Base-by-base conservation (phyloP, 768 basidiomycete species). In the Suillus placidus region DNA sequence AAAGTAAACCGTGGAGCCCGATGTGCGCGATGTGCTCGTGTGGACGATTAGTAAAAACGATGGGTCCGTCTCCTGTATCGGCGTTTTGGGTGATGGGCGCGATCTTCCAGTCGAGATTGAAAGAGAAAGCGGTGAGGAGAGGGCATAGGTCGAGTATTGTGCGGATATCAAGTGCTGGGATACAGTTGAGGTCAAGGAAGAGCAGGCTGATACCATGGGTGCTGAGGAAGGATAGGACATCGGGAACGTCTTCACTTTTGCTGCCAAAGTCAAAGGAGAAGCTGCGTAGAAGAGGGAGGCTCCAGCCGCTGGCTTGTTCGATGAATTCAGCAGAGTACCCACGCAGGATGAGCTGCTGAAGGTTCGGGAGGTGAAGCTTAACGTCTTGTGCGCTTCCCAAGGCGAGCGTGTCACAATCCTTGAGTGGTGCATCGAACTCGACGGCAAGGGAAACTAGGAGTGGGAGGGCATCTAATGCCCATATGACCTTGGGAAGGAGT, bases 41-140 rank as follows among this genome's bases (percentile, higher is more conserved):
- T 3, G 90, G 88, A 12, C 77, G 78, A 63, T 81, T 79, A 12
- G 83, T 82, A 10, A 89, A 75, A 37, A 75, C 72, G 66, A 77
- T 69, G 60, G 80, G 42, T 61, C 76, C 52, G 76, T 78, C 60
- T 71, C 71, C 52, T 38, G 67, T 61, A 30, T 77, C 75, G 1
- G 40, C 51, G 26, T 71, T 10, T 5, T 66, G 64, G 66, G 66
- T 4, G 63, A 16, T 60, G 14, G 74, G 73, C 0, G 66, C n/a
- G 18, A 89, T 75, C 14, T 84, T 83, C 91, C 92, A 92, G 72
- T 93, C 92, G 34, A 83, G 86, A 72, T 92, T 93, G 79, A 93
- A 92, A 30, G 84, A 82, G 72, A 93, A 87, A 0, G 87, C 84
- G 23, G 74, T 78, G 37, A 93, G 83, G 57, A 79, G 73, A 0